Conservation (phyloP, 1,139 yeast species). For the Torulaspora globosa region DNA sequence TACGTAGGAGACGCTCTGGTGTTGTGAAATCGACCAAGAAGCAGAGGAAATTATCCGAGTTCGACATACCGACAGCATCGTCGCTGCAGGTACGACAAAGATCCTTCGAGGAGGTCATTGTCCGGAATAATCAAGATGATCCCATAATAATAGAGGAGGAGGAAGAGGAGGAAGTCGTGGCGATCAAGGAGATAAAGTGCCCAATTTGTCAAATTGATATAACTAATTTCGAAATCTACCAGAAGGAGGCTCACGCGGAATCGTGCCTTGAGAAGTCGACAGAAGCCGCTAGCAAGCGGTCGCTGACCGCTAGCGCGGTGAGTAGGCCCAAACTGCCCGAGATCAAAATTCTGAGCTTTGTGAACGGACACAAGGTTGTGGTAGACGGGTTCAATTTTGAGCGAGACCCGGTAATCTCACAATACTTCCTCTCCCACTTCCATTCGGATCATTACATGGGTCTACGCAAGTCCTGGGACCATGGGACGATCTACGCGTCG, state of each 20-base stretch:
- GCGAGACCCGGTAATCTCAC: slow-evolving; percentile 44
- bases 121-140: slow-evolving; percentile 8
- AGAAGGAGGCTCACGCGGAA: slow-evolving; percentile 57
- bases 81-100: slow-evolving; percentile 16
- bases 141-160: slow-evolving; percentile 21
- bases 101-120: slow-evolving; percentile 3
- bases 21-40: slow-evolving; percentile 16
- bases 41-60: slow-evolving; percentile 30
- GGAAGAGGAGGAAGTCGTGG: slow-evolving; percentile 8
- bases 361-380: slow-evolving; percentile 41
- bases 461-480: slow-evolving; percentile 67
- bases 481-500: slow-evolving; percentile 67
- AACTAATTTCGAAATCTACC: slow-evolving; percentile 39
- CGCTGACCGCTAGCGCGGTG: slow-evolving; percentile 8
- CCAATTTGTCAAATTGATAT: slow-evolving; percentile 49
- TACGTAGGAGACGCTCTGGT: slow-evolving; percentile 11
- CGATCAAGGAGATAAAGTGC: slow-evolving; percentile 36
- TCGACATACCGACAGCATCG: slow-evolving; percentile 24
- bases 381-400: slow-evolving; percentile 69
- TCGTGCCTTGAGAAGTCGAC: slow-evolving; percentile 41
- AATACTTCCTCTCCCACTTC: slow-evolving; percentile 72
- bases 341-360: slow-evolving; percentile 51
- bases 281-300: neutral
- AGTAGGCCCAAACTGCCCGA: slow-evolving; percentile 10
- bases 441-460: slow-evolving; percentile 96